Percentiles rank a stretch among this genome's conserved stretches.
Evolutionary conservation across 2,329 filamentous ascomycete genomes (phyloP).

Genomic region (Beauveria varroae): DNA sequence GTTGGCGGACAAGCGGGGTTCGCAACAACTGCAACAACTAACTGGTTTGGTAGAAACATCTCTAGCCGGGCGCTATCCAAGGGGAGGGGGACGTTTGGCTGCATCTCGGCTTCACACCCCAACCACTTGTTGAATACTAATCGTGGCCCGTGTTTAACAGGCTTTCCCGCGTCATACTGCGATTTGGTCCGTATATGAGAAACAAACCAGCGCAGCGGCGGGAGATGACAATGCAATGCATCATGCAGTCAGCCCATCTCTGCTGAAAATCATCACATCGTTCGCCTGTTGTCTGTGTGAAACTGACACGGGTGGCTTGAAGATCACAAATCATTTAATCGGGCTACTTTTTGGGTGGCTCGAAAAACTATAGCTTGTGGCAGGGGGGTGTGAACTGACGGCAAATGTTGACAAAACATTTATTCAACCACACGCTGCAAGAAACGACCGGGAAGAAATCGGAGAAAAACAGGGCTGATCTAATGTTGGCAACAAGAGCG

Average conservation of each 20-base stretch:
- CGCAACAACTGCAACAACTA: neutral
- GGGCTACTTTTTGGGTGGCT: neutral
- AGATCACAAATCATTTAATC: constrained; percentile 4
- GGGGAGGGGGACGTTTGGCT: neutral
- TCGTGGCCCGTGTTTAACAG: neutral
- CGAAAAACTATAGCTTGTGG: neutral
- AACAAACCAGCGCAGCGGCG: too few species aligned
- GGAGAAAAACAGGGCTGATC: neutral
- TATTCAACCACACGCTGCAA: neutral
- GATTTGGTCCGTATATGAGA: too few species aligned
- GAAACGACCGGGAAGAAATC: neutral
- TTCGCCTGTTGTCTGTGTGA: neutral
- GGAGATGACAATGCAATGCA: neutral
- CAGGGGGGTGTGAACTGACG: neutral
- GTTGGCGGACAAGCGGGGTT: too few species aligned
- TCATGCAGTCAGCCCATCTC: neutral
- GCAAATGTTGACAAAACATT: constrained; percentile 10
- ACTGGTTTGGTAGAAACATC: neutral
- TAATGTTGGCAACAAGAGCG: neutral
- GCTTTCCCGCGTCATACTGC: neutral
- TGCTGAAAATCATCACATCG: neutral
- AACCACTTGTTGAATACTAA: neutral
- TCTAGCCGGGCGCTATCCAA: neutral
- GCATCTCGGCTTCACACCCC: neutral
- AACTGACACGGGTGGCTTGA: neutral